phyloP scores from a whole-genome alignment of 1,284 basidiomycete species.

The Moesziomyces antarcticus region DNA sequence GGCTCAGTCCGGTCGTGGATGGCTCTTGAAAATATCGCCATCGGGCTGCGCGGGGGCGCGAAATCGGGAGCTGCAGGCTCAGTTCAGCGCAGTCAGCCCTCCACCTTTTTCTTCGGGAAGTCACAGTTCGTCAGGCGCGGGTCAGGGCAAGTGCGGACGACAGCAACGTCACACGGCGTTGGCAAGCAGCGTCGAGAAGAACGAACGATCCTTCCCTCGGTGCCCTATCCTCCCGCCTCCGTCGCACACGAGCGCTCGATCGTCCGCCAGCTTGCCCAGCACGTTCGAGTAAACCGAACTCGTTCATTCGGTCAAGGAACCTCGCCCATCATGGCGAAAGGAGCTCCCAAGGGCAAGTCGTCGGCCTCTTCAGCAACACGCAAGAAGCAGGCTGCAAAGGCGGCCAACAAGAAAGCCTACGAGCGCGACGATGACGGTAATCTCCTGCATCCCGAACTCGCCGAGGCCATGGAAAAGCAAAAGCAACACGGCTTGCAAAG shows the following conservation, averaged over 20 bases:
- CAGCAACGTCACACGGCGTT: neutral
- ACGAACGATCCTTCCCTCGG: neutral
- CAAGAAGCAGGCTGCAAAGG: slow-evolving; percentile 65
- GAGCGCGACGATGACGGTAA: slow-evolving; percentile 44
- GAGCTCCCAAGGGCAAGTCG: slow-evolving; percentile 59
- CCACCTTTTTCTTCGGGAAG: neutral
- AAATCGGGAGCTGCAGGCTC: neutral
- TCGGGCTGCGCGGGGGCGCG: neutral
- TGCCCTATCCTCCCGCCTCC: neutral
- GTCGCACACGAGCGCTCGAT: too few species aligned
- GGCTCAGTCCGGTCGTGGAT: neutral
- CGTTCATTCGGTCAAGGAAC: neutral
- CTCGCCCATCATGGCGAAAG: slow-evolving; percentile 29
- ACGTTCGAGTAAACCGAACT: neutral
- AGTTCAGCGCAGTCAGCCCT: neutral
- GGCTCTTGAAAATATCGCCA: neutral
- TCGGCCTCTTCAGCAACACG: slow-evolving; percentile 65
- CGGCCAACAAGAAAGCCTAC: slow-evolving; percentile 56
- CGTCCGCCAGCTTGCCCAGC: neutral
- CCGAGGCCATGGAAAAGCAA: slow-evolving; percentile 30
- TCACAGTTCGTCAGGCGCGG: neutral
- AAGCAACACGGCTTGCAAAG: slow-evolving; percentile 37
- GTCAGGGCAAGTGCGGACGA: neutral
- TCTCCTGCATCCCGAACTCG: slow-evolving; percentile 28
- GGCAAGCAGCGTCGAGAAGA: neutral